Percentiles rank a stretch among this genome's conserved stretches.
Evolutionary conservation across 2,329 filamentous ascomycete genomes (phyloP).

Genomic region (Beauveria caledonica): DNA sequence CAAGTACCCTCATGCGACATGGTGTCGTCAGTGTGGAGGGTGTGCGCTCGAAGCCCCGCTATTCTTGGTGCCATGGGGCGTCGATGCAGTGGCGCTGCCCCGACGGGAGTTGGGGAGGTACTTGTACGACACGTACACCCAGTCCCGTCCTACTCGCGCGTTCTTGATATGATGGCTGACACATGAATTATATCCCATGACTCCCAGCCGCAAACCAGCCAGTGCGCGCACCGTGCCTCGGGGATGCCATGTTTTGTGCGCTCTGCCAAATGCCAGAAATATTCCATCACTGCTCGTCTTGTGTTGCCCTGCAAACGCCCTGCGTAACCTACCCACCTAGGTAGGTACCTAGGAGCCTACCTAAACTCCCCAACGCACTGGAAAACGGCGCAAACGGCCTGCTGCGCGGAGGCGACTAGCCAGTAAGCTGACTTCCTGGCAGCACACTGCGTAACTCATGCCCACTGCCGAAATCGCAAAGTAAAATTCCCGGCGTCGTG

Average conservation of each 20-base stretch:
- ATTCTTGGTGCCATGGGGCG: not conserved
- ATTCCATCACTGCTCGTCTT: not conserved
- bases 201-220: slow-evolving; percentile 2
- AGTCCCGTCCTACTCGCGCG: not conserved
- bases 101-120: not conserved
- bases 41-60: not conserved
- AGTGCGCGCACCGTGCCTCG: not conserved
- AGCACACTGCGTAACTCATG: not conserved
- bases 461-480: not conserved
- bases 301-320: not conserved
- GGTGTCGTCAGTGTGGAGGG: slow-evolving; percentile 11
- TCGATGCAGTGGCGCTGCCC: slow-evolving; percentile 1
- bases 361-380: not conserved
- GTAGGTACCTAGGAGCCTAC: too few relatives aligned
- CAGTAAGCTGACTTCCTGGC: slow-evolving; percentile 8
- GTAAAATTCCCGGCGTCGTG: not conserved
- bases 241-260: not conserved
- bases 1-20: slow-evolving; percentile 6
- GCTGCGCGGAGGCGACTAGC: not conserved
- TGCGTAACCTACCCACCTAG: not conserved
- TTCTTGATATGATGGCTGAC: not conserved
- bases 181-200: slow-evolving; percentile 10
- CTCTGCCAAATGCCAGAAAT: too few relatives aligned
- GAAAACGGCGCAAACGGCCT: not conserved
- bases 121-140: not conserved